Base-by-base conservation (phyloP, 768 basidiomycete species). In the Hydnomerulius pinastri region DNA sequence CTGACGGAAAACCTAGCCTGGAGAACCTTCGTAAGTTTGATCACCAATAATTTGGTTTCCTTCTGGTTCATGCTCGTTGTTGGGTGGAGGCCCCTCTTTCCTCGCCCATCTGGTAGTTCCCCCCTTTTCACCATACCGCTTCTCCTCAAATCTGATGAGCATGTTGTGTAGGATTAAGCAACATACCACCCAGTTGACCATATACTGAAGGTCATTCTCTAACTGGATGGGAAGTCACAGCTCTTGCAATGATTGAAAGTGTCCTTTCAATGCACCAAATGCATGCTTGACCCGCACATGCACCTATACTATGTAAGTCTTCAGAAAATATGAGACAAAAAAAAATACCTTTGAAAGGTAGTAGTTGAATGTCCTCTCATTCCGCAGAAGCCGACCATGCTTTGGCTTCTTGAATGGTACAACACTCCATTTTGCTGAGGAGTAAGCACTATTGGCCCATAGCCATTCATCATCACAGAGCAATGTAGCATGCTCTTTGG, bases 381-480 rank as follows among this genome's bases (percentile, higher is more conserved):
- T 13, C 7, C 23, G 15, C 30, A 32, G 4, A 11, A 10, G 30
- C 15, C 30, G 15, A 32, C 30, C 10, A 10, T 32, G 12, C 1
- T 3, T 8, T 18, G 49, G 40, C 23, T 27, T 43, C 33, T 74
- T 56, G 32, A 50, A 50, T 11, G 49, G 49, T 4, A 28, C 30
- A 6, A 50, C 42, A 37, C 49, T 43, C 41, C 33, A 50, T 25
- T 13, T 2, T 8, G 30, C 30, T n/a, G 42, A 23, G 6, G 42
- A 29, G 28, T 50, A 50, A 5, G 42, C 49, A 43, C 40, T 50
- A 4, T 50, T 42, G 0, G 33, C 30, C 30, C 33, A 32, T 32
- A 32, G 10, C 30, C 30, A 32, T 4, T 32, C 11, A 4, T 32
- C 3, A 32, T 32, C 15, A 15, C 30, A 10, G 11, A 32, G 30